A percentile compares a stretch with the other conserved stretches of the same genome.
Conservation (phyloP, 257 asterid genomes). For the Scutellaria barbata region DNA sequence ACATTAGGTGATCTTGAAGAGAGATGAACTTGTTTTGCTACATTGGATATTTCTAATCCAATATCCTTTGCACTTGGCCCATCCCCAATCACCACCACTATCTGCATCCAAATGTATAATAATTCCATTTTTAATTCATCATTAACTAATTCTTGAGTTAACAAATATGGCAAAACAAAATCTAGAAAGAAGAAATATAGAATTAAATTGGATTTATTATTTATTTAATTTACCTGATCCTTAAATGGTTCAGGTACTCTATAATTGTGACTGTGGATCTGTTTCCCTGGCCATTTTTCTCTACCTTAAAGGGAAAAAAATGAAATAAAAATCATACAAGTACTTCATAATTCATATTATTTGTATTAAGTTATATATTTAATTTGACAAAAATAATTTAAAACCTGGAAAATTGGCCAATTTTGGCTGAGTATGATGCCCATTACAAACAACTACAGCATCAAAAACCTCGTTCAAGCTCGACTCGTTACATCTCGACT, state of each 20-base stretch:
- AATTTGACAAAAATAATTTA: not conserved
- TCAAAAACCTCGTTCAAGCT: constrained; percentile 43
- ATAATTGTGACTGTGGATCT: constrained; percentile 71
- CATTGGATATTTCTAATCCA: constrained; percentile 45
- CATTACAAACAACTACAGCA: constrained; percentile 64
- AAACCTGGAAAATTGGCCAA: constrained; percentile 57
- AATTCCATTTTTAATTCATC: not conserved
- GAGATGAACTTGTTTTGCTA: constrained; percentile 68
- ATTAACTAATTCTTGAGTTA: too few species aligned
- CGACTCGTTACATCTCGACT: constrained; percentile 33
- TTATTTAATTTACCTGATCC: constrained; percentile 44
- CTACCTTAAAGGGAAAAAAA: constrained; percentile 39
- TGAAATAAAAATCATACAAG: not conserved
- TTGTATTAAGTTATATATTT: not conserved
- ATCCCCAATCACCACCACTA: constrained; percentile 61
- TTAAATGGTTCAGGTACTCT: constrained; percentile 59
- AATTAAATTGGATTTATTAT: not conserved
- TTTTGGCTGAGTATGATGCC: constrained; percentile 52
- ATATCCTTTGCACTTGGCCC: constrained; percentile 68
- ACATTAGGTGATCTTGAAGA: constrained; percentile 50
- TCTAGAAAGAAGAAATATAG: not conserved
- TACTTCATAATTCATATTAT: not conserved
- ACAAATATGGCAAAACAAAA: not conserved
- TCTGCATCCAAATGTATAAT: not conserved
- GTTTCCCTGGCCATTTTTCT: constrained; percentile 67